Evolutionary conservation across 2,329 filamentous ascomycete species (phyloP).

Genomic region (Canariomyces notabilis): DNA sequence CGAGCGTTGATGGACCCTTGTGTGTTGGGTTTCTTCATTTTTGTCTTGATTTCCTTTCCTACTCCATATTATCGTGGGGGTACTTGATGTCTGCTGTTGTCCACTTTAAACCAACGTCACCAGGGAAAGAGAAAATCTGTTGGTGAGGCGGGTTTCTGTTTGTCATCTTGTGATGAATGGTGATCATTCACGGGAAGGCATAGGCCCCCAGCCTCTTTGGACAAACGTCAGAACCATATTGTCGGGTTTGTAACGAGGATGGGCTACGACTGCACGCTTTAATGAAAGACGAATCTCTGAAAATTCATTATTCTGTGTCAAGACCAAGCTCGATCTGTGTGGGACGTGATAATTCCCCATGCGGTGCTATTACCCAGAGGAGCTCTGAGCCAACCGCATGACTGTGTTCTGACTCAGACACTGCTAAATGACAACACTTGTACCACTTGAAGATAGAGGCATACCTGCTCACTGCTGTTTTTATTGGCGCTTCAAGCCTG

Average conservation of each 20-base stretch:
- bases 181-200: background rate
- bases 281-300: slow-evolving; percentile 7
- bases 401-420: background rate
- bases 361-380: background rate
- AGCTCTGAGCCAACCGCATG: slow-evolving; percentile 1
- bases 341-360: background rate
- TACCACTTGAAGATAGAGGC: background rate
- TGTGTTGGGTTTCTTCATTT: slow-evolving; percentile 5
- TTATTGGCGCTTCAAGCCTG: background rate
- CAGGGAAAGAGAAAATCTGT: background rate
- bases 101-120: background rate
- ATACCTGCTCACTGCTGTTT: background rate
- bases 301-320: background rate
- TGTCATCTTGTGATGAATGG: slow-evolving; percentile 1
- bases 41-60: background rate
- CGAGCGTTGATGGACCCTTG: no score
- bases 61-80: no score
- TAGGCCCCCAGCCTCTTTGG: background rate
- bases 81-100: background rate
- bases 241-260: background rate
- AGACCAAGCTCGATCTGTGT: background rate
- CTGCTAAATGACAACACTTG: no score
- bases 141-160: background rate
- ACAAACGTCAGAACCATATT: background rate
- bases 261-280: slow-evolving; percentile 15